A percentile compares a stretch with the other conserved stretches of the same genome.
These are phyloP conservation scores for Oryza australiensis DNA, from an alignment of 176 grass and related monocot species.

Conservation along the genomic window DNA sequence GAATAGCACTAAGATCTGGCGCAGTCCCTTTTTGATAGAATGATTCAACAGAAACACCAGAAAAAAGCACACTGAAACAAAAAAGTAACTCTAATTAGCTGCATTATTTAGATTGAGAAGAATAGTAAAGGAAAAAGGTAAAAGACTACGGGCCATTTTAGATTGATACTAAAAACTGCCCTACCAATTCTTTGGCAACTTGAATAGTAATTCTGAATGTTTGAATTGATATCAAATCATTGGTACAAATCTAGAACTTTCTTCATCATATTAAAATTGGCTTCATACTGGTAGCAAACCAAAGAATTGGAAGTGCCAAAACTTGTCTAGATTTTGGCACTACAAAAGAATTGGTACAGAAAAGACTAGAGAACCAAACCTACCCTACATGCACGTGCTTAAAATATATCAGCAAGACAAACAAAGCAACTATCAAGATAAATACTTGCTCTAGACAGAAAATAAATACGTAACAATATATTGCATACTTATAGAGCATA, in stretches of 20 bases:
- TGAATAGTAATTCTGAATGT: no score
- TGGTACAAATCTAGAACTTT: no score
- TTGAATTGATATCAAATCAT: no score
- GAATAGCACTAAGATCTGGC: constrained; percentile 86
- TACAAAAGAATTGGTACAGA: no score
- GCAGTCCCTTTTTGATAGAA: constrained; percentile 67
- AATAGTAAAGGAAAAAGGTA: constrained; percentile 7
- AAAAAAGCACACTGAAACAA: constrained; percentile 88
- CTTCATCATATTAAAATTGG: no score
- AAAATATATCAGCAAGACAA: constrained; percentile 14
- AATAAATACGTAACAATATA: not conserved
- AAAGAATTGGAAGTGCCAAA: no score
- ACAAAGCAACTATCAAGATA: constrained; percentile 19
- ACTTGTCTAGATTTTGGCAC: no score
- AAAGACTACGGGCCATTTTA: not conserved
- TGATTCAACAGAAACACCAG: constrained; percentile 92
- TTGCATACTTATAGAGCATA: not conserved
- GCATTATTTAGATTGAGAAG: constrained; percentile 13
- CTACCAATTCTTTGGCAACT: no score
- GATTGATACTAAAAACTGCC: no score
- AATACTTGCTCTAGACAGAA: not conserved
- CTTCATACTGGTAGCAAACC: no score
- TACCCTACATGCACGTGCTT: not conserved
- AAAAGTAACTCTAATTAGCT: constrained; percentile 24
- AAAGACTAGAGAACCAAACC: no score